A percentile compares a stretch with the other conserved stretches of the same genome.
phyloP scores from a whole-genome alignment of 2,329 filamentous ascomycete species.

The Colletotrichum sp. region DNA sequence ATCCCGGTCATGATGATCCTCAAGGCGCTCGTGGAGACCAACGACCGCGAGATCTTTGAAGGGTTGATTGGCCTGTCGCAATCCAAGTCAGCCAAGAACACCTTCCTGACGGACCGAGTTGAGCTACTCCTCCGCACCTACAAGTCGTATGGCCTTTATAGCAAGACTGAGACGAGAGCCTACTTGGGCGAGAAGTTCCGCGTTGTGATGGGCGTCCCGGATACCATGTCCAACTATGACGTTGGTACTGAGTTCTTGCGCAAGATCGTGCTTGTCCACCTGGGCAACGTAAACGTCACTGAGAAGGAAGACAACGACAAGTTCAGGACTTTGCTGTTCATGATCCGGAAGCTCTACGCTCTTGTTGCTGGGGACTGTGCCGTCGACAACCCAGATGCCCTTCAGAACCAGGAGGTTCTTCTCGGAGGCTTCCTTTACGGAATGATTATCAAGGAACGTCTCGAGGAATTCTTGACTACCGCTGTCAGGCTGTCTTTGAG shows the following conservation, averaged over 20 bases:
- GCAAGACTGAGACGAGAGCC: conserved; percentile 78
- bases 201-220: conserved; percentile 81
- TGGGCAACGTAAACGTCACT: conserved; percentile 85
- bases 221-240: conserved; percentile 85
- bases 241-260: conserved; percentile 90
- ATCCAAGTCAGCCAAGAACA: conserved; percentile 82
- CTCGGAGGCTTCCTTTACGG: conserved; percentile 93
- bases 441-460: conserved; percentile 91
- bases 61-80: conserved; percentile 81
- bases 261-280: conserved; percentile 88
- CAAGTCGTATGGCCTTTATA: conserved; percentile 87
- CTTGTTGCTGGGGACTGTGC: conserved; percentile 91
- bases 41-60: conserved; percentile 95
- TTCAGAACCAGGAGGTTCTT: conserved; percentile 94
- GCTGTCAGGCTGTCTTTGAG: conserved; percentile 57
- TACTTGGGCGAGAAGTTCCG: conserved; percentile 93
- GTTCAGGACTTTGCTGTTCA: conserved; percentile 91
- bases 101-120: conserved; percentile 92
- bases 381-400: conserved; percentile 93
- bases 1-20: conserved; percentile 95
- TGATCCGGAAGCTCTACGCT: conserved; percentile 94
- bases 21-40: conserved; percentile 94
- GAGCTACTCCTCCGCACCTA: conserved; percentile 92
- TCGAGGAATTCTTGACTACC: conserved; percentile 82
- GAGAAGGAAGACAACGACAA: conserved; percentile 88